These are phyloP conservation scores for Diaporthe longicolla DNA, from an alignment of 2,329 filamentous ascomycete genomes.

Conservation along the genomic window DNA sequence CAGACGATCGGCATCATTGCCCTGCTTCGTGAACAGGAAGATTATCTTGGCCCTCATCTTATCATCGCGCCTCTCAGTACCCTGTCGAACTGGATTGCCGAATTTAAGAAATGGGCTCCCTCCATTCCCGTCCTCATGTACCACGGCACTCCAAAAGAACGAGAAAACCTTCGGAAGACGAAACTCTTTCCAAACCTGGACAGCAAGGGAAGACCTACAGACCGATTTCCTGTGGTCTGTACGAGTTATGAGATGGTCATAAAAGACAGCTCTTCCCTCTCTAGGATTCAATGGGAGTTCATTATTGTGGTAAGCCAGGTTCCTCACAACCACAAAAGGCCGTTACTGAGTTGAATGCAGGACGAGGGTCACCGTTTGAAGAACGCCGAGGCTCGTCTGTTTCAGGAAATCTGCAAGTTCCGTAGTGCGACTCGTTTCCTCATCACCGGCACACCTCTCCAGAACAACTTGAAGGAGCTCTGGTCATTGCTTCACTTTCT, in stretches of 20 bases:
- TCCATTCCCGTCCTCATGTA: constrained; percentile 91
- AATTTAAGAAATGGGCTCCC: constrained; percentile 92
- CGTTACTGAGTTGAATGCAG: constrained; percentile 55
- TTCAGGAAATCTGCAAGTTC: constrained; percentile 89
- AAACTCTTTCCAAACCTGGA: constrained; percentile 77
- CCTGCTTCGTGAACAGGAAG: constrained; percentile 86
- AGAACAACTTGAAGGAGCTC: constrained; percentile 94
- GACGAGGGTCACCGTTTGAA: constrained; percentile 98
- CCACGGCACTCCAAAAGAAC: constrained; percentile 84
- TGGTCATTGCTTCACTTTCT: constrained; percentile 97
- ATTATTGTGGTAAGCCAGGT: constrained; percentile 83
- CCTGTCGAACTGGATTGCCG: constrained; percentile 94
- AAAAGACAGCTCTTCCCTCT: constrained; percentile 85
- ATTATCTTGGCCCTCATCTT: constrained; percentile 87
- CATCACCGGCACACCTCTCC: constrained; percentile 94
- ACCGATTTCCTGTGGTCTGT: constrained; percentile 89
- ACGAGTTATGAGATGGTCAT: constrained; percentile 98
- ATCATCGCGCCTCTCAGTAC: constrained; percentile 94
- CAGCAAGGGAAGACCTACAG: constrained; percentile 68
- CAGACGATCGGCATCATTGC: constrained; percentile 92
- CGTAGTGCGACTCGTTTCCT: constrained; percentile 90
- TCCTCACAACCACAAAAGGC: neutral
- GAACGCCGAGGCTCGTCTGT: constrained; percentile 93
- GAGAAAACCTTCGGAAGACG: constrained; percentile 82
- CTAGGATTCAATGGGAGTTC: constrained; percentile 93